These are phyloP conservation scores for Polyporus tsugae DNA, from an alignment of 1,284 basidiomycete genomes.

Conservation along the genomic window DNA sequence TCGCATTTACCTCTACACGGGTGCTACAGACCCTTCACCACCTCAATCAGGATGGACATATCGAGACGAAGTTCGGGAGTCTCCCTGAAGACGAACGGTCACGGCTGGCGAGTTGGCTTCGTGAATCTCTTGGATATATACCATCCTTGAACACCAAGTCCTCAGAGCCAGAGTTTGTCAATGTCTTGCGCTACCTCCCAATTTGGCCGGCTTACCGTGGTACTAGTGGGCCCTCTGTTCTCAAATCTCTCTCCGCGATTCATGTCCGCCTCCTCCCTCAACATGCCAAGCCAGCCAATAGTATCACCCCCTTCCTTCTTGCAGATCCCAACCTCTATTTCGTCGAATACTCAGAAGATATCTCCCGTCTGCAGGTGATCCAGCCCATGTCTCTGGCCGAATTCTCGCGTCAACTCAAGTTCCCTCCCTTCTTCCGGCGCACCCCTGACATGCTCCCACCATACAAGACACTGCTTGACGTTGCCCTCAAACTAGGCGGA, in stretches of 20 bases:
- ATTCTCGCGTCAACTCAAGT: not conserved
- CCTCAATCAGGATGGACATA: not conserved
- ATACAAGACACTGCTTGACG: constrained; percentile 6
- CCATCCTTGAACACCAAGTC: not conserved
- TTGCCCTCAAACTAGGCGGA: not conserved
- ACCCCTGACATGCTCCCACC: not conserved
- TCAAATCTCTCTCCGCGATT: constrained; percentile 10
- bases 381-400: not conserved
- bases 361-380: not conserved
- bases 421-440: not conserved
- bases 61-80: not conserved
- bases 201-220: constrained; percentile 19
- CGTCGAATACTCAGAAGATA: not conserved
- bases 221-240: not conserved
- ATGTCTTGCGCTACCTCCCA: constrained; percentile 13
- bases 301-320: constrained; percentile 2
- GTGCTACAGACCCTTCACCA: constrained; percentile 17
- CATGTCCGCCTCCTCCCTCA: constrained; percentile 15
- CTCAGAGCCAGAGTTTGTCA: not conserved
- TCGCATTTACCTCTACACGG: constrained; percentile 10
- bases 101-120: constrained; percentile 8
- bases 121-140: not conserved
- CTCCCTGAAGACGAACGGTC: not conserved
- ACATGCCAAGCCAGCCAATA: not conserved
- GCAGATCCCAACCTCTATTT: not conserved